Evolutionary conservation across 2,329 filamentous ascomycete species (phyloP), one percentile per base, ranked within the genome.

Genomic region (Huntiella moniliformis): DNA sequence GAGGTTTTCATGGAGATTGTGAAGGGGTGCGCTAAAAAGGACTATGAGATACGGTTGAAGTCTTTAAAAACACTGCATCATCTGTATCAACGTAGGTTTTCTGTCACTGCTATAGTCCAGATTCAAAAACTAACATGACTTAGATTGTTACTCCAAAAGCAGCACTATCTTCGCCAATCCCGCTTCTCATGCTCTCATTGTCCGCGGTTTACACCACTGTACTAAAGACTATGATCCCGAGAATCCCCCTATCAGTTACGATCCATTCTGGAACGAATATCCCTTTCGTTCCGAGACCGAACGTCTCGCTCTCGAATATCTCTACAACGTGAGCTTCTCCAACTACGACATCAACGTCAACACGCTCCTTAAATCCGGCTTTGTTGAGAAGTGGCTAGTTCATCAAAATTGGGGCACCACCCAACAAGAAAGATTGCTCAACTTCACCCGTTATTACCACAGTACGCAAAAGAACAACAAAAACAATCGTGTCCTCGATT

Each of bases 381-480:
- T 87, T 51, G 68, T 87, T 35, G 75, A 79, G 50, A 74, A 73
- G 47, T 87, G 82, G 82, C 68, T 87, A n/a, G 70, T 66, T 32
- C 75, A 73, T 53, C 83, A 86, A 57, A 71, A 74, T 5, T 86
- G 81, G 65, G 81, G 79, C 15, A 62, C 66, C 13, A 61, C 60
- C 1, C 61, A 67, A 2, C 67, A 71, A 46, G 69, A 75, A 49
- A 63, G 67, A 36, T 62, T 61, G n/a, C 60, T 56, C 12, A 75
- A 71, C 52, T 79, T 77, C 54, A 59, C 58, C 16, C 58, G 64
- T 28, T 73, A 75, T 56, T 79, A 71, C 58, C 54, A 60, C 12
- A 45, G 42, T 13, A 38, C 50, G 47, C 45, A 63, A 60, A 51
- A 70, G 7, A 54, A 60, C 12, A 45, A 44, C 16, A 38, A 52